Base-by-base conservation (phyloP, 169 alveolate genomes). In the Theileria sp. region DNA sequence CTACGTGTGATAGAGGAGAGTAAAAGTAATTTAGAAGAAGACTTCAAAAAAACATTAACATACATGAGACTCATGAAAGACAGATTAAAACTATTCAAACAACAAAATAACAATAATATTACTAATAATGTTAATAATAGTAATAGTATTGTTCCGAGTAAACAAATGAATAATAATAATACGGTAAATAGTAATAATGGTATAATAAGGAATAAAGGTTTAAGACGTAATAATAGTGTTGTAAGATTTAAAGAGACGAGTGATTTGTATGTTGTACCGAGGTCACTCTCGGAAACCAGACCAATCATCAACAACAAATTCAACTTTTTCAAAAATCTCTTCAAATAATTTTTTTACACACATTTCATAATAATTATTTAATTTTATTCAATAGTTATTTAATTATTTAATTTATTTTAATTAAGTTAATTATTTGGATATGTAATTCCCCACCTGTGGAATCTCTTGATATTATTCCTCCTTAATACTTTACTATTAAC, bases 51-150 rank as follows among this genome's bases (percentile, higher is more conserved):
- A 30, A 77, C 89, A 21, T 26, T 83, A 58, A 80, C 77, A 36
- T 77, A 83, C 81, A 77, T 83, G 89, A 68, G 77, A 67, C 56
- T 72, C 19, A 83, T 77, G 86, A 83, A 83, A 50, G 89, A 83
- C 30, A 28, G 88, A 28, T 68, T 81, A 13, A 81, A 75, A 66
- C 7, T 70, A 0, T 70, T 70, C 13, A 34, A 44, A 44, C 54
- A 44, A 36, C 4, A 36, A 5, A 36, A 36, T 36, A 36, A 4
- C 4, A 4, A 36, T 5, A 36, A 5, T 36, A 36, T 8, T 8
- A 44, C 54, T 13, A 8, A 0, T 8, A 44, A 44, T 15, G 8
- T 3, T 44, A 44, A 7, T 44, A 2, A 70, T 0, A 3, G 26
- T 70, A 70, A 70, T n/a, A 6, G 4, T 7, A 13, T 23, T 3